Evolutionary conservation across 805 yeast species (phyloP).

Genomic region (Myxozyma lipomycoides): DNA sequence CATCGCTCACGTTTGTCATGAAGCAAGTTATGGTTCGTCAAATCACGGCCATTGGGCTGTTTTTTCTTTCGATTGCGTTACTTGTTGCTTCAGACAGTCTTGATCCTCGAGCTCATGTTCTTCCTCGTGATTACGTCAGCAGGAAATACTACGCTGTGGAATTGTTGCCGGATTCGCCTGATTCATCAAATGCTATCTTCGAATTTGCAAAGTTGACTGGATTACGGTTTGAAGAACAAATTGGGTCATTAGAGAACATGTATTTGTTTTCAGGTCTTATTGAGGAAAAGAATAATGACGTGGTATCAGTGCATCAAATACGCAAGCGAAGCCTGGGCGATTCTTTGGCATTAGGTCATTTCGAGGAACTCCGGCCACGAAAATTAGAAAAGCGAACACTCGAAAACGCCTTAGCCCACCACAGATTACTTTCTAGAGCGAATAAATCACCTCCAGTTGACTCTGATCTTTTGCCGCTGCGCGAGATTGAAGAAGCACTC

Average conservation of each 20-base stretch:
- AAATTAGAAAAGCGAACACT: conserved; percentile 13
- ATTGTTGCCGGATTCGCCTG: conserved; percentile 6
- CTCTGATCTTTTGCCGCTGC: conserved; percentile 48
- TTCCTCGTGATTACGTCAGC: conserved; percentile 30
- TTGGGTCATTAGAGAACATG: conserved; percentile 14
- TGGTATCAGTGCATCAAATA: neutral
- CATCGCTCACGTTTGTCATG: too few relatives aligned
- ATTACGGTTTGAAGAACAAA: conserved; percentile 22
- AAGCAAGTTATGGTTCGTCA: too few relatives aligned
- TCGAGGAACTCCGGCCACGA: conserved; percentile 13
- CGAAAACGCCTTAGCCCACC: neutral
- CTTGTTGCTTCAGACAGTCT: neutral
- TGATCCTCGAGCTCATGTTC: conserved; percentile 19
- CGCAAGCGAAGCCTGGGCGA: neutral
- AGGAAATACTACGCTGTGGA: conserved; percentile 30
- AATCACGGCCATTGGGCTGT: too few relatives aligned
- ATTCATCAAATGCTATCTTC: neutral
- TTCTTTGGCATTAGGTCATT: conserved; percentile 7
- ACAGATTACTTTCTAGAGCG: neutral
- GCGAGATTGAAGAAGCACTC: conserved; percentile 43
- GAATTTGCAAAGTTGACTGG: conserved; percentile 11
- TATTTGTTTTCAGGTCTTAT: conserved; percentile 22
- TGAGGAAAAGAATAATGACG: neutral
- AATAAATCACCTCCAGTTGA: conserved; percentile 36
- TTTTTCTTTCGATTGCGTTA: too few relatives aligned